Evolutionary conservation across 345 rosid species (phyloP), one percentile per base, ranked within the genome.

Genomic region (Camelina neglecta): DNA sequence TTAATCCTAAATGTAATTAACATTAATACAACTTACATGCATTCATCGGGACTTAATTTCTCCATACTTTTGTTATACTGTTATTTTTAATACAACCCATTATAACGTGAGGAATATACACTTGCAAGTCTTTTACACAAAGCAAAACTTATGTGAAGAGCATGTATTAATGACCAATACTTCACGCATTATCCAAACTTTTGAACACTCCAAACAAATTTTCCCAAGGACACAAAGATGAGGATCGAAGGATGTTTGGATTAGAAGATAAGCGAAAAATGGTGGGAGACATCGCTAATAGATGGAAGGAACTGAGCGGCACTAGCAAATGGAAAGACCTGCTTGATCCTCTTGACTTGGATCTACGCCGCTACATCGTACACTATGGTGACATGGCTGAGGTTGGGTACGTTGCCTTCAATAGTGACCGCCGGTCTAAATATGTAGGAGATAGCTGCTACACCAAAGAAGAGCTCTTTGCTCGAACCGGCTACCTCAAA

Each of bases 251-350:
- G 64, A 13, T 53, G 66, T 71, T 45, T 71, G 41, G 61, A 71
- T 45, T 59, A 45, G 42, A 69, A 60, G n/a, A 23, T 33, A 51
- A 65, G 26, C 3, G 8, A 41, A 65, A 48, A 53, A 60, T 72
- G 65, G 60, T 20, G 0, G 82, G 76, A 12, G 59, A 64, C 50
- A 75, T 83, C 53, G 77, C 86, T 11, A 66, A 66, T 24, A 76
- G 79, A 79, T 86, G 86, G 88, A 74, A 60, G 45, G 78, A 78
- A 16, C 56, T 86, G 12, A 81, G 88, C 23, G 90, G 88, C 11
- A 8, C 35, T 12, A 60, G 56, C 21, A 68, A 83, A 13, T 83
- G 86, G 85, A 23, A 82, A 51, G 78, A 60, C 72, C 33, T 83
- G 3, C 76, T 86, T 62, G 63, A 80, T 49, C 88, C 90, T 42